phyloP scores from a whole-genome alignment of 768 basidiomycete genomes.

The Guyanaporus albipodus region DNA sequence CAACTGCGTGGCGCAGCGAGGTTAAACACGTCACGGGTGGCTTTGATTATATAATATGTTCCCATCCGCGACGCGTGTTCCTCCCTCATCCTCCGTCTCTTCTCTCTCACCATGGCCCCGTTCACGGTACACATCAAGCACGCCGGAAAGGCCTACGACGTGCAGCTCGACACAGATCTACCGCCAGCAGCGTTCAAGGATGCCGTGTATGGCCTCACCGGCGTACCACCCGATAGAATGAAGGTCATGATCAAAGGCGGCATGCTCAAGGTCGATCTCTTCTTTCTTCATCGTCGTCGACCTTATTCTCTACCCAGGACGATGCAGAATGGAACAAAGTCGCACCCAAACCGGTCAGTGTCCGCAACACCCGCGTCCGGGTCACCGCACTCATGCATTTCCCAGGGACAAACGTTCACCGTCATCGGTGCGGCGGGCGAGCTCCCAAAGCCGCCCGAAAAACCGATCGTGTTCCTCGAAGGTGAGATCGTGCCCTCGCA shows the following conservation, averaged over 20 bases:
- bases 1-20: slow-evolving; percentile 4
- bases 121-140: slow-evolving; percentile 86
- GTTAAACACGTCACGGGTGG: slow-evolving; percentile 7
- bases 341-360: slow-evolving; percentile 69
- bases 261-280: slow-evolving; percentile 68
- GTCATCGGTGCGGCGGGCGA: slow-evolving; percentile 93
- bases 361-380: neutral
- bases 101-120: slow-evolving; percentile 64
- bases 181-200: slow-evolving; percentile 78
- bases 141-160: slow-evolving; percentile 70
- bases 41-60: slow-evolving; percentile 29
- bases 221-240: slow-evolving; percentile 88
- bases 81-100: neutral
- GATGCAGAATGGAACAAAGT: slow-evolving; percentile 85
- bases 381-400: neutral
- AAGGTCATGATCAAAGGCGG: slow-evolving; percentile 97
- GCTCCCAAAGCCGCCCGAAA: slow-evolving; percentile 81
- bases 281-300: too few species aligned
- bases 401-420: slow-evolving; percentile 83
- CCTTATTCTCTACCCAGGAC: slow-evolving; percentile 49
- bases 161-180: slow-evolving; percentile 69
- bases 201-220: slow-evolving; percentile 73
- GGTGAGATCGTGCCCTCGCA: slow-evolving; percentile 39
- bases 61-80: slow-evolving; percentile 30
- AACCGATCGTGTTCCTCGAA: slow-evolving; percentile 81